Percentiles rank a stretch among this genome's conserved stretches.
Conservation (phyloP, 148 eudicot genomes). For the Tetragonia tetragonoides region DNA sequence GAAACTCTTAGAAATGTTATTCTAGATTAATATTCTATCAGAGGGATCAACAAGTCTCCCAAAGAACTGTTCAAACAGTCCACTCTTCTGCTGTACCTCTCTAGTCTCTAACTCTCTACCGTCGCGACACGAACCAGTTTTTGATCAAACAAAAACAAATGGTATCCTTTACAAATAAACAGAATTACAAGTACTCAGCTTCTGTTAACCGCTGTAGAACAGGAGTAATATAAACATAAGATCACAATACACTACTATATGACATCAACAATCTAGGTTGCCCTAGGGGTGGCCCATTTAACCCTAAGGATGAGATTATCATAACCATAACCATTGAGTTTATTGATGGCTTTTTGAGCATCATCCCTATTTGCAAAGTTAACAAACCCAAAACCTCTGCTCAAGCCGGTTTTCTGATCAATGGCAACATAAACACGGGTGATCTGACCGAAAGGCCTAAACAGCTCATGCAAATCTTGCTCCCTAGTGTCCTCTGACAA, state of each 20-base stretch:
- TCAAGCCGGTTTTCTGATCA: constrained; percentile 86
- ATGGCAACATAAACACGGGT: constrained; percentile 88
- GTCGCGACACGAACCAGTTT: too few species aligned
- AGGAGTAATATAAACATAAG: not conserved
- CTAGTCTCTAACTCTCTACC: too few species aligned
- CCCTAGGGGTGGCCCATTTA: constrained; percentile 90
- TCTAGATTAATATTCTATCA: too few species aligned
- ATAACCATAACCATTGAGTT: constrained; percentile 97
- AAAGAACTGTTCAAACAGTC: too few species aligned
- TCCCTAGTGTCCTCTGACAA: constrained; percentile 94
- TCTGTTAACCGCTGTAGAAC: not conserved
- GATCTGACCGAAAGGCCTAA: constrained; percentile 72
- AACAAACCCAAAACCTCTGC: constrained; percentile 96
- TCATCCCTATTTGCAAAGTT: constrained; percentile 81
- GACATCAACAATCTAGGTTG: constrained; percentile 33
- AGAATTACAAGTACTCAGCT: not conserved
- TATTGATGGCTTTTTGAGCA: constrained; percentile 80
- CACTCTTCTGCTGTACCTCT: too few species aligned
- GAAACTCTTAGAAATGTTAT: too few species aligned
- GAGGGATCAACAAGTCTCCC: too few species aligned
- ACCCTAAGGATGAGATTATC: constrained; percentile 88
- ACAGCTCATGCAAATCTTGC: constrained; percentile 79
- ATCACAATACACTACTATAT: not conserved
- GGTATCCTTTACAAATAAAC: too few species aligned
- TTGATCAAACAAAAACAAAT: too few species aligned